A percentile compares a stretch with the other conserved stretches of the same genome.
phyloP scores from a whole-genome alignment of 148 eudicot species.

The Chenopodium album region DNA sequence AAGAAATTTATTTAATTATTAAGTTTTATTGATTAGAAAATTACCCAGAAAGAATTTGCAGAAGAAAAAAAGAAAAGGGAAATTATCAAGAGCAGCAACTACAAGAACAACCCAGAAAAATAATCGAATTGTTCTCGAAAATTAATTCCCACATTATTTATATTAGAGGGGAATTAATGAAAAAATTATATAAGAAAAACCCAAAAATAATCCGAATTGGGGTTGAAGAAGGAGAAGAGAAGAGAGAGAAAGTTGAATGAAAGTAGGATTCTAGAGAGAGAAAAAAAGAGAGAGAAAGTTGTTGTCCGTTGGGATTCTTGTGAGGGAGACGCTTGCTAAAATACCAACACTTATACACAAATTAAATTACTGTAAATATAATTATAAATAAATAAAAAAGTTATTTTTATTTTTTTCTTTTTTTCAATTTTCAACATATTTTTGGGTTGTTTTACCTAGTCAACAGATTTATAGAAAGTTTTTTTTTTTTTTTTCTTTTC shows the following conservation, averaged over 20 bases:
- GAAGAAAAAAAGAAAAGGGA: background rate
- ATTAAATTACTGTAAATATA: no score
- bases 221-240: background rate
- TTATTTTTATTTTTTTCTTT: background rate
- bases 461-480: background rate
- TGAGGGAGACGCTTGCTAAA: slow-evolving; percentile 6
- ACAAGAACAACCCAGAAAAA: slow-evolving; percentile 21
- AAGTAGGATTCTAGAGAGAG: slow-evolving; percentile 31
- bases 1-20: background rate
- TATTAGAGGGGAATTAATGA: background rate
- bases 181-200: background rate
- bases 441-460: background rate
- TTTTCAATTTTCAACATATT: background rate
- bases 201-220: background rate
- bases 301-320: slow-evolving; percentile 36
- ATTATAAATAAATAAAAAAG: background rate
- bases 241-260: background rate
- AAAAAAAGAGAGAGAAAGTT: background rate
- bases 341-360: background rate
- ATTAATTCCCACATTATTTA: slow-evolving; percentile 4
- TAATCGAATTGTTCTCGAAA: background rate
- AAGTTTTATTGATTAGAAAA: background rate
- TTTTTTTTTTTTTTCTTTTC: no score
- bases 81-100: background rate
- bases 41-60: background rate